Percentiles rank a stretch among this genome's conserved stretches.
phyloP scores from a whole-genome alignment of 768 basidiomycete genomes.

The Tephrocybe sp. region DNA sequence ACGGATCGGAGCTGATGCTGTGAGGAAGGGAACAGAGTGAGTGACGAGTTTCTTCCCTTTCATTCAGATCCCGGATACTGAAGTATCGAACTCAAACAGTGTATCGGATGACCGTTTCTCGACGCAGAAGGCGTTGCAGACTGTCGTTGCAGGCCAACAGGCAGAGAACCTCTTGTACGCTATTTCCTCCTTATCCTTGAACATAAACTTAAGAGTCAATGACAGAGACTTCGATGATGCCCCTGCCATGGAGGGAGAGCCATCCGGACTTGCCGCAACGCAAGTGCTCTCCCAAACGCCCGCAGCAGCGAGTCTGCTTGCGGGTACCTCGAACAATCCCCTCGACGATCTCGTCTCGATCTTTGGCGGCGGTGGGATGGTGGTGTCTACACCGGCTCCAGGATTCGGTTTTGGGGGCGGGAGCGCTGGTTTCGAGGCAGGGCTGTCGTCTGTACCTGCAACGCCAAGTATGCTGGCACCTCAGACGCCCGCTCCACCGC shows the following conservation, averaged over 20 bases:
- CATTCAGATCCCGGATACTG: neutral
- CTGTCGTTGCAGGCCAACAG: slow-evolving; percentile 88
- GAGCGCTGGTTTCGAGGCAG: slow-evolving; percentile 20
- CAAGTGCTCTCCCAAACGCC: slow-evolving; percentile 70
- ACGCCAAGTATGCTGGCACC: slow-evolving; percentile 24
- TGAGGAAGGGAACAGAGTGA: slow-evolving; percentile 64
- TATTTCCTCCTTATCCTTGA: neutral
- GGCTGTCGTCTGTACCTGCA: slow-evolving; percentile 25
- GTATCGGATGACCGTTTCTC: slow-evolving; percentile 70
- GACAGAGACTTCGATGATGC: slow-evolving; percentile 81
- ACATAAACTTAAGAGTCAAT: neutral
- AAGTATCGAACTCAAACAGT: slow-evolving; percentile 26
- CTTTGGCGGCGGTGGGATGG: slow-evolving; percentile 58
- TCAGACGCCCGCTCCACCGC: slow-evolving; percentile 17
- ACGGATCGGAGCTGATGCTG: slow-evolving; percentile 78
- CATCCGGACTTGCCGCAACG: slow-evolving; percentile 78
- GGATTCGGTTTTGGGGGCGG: slow-evolving; percentile 22
- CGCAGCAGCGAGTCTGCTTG: slow-evolving; percentile 71
- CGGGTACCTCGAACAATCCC: slow-evolving; percentile 84
- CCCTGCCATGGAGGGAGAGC: slow-evolving; percentile 56
- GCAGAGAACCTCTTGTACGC: slow-evolving; percentile 85
- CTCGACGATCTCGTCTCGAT: slow-evolving; percentile 93
- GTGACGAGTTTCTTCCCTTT: slow-evolving; percentile 24
- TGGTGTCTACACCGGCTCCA: slow-evolving; percentile 20
- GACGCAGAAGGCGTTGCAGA: slow-evolving; percentile 84